These are phyloP conservation scores for Alnus rubra DNA, from an alignment of 306 rosid genomes.

Conservation along the genomic window DNA sequence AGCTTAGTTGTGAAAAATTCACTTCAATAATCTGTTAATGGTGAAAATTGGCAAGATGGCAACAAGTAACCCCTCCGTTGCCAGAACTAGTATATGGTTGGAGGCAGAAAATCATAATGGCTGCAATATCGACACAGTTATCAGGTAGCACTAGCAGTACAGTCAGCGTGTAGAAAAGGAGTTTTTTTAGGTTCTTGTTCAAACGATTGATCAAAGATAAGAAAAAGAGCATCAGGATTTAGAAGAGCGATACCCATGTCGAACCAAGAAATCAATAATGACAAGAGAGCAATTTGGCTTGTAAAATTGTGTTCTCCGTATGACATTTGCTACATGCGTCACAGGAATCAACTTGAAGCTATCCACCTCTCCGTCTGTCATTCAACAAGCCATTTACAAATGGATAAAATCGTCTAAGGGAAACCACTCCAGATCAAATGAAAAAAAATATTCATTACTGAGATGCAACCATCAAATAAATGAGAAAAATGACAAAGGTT, in stretches of 20 bases:
- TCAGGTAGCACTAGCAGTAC: background rate
- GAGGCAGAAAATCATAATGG: background rate
- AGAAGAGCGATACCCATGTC: conserved; percentile 68
- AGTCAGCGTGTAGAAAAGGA: background rate
- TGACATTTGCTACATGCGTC: conserved; percentile 63
- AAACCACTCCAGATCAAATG: background rate
- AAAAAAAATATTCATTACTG: background rate
- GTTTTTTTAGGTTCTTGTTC: background rate
- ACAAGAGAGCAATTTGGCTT: conserved; percentile 79
- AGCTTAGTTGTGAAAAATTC: background rate
- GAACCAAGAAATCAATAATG: conserved; percentile 68
- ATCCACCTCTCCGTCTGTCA: conserved; percentile 88
- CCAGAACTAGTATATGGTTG: background rate
- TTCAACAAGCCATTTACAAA: conserved; percentile 20
- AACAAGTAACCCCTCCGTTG: background rate
- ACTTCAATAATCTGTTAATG: background rate
- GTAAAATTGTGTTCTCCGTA: conserved; percentile 59
- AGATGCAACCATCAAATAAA: background rate
- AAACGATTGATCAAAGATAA: background rate
- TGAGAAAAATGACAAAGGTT: conserved; percentile 1
- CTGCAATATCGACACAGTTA: background rate
- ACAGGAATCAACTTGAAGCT: conserved; percentile 76
- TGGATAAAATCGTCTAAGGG: conserved; percentile 4
- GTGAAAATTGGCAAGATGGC: background rate
- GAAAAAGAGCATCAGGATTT: background rate